These are phyloP conservation scores for Sisymbrium irio DNA, from an alignment of 345 rosid genomes.

Conservation along the genomic window DNA sequence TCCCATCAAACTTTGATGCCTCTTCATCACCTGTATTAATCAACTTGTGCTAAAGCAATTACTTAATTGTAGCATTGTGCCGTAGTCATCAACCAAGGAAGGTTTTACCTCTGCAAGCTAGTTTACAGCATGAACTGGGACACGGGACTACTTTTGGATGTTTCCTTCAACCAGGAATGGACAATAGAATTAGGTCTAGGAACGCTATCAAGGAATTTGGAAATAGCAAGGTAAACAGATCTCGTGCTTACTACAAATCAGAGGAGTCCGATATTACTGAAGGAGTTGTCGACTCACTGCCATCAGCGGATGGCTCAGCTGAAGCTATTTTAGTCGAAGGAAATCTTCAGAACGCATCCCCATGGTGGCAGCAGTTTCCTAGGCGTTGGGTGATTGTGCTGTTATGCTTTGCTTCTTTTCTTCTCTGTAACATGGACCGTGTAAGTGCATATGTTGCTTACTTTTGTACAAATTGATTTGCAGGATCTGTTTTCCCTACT, in stretches of 20 bases:
- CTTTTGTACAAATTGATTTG: neutral
- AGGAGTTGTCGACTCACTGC: constrained; percentile 48
- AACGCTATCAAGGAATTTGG: constrained; percentile 16
- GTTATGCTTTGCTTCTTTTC: constrained; percentile 78
- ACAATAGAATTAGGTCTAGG: constrained; percentile 17
- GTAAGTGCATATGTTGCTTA: constrained; percentile 41
- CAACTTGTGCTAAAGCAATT: constrained; percentile 17
- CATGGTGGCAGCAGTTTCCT: constrained; percentile 86
- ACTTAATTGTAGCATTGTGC: constrained; percentile 24
- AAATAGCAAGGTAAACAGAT: constrained; percentile 32
- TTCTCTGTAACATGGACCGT: constrained; percentile 97
- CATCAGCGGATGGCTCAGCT: constrained; percentile 47
- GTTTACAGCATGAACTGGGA: constrained; percentile 28
- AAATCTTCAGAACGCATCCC: constrained; percentile 43
- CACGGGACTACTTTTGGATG: constrained; percentile 33
- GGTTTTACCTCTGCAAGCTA: constrained; percentile 27
- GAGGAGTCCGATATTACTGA: constrained; percentile 69
- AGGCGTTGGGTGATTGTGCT: constrained; percentile 87
- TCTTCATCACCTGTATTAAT: neutral
- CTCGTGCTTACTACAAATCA: constrained; percentile 71
- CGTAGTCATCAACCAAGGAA: constrained; percentile 27
- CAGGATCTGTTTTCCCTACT: neutral
- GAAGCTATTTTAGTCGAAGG: constrained; percentile 56
- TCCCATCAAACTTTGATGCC: neutral
- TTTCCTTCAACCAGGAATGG: constrained; percentile 30